Base-by-base conservation (phyloP, 2,329 filamentous ascomycete species). In the Parasarocladium wereldwijsianum region DNA sequence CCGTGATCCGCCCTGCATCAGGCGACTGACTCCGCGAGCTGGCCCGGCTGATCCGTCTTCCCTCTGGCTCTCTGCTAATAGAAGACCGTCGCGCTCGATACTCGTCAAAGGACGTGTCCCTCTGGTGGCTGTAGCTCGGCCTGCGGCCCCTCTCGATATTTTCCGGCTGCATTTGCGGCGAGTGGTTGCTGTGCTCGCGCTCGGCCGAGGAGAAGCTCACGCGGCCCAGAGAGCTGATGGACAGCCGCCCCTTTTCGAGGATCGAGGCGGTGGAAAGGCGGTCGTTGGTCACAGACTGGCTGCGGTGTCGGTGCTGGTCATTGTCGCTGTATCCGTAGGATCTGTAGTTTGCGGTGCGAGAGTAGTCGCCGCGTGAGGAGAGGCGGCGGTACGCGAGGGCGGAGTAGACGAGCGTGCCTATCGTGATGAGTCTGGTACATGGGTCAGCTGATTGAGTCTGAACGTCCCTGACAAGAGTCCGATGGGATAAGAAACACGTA, bases 281-380 rank as follows among this genome's bases (percentile, higher is more conserved):
- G 24, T 42, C 41, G 12, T n/a, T n/a, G n/a, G n/a, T n/a, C n/a
- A n/a, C n/a, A n/a, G n/a, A n/a, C n/a, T n/a, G n/a, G n/a, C n/a
- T n/a, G n/a, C n/a, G n/a, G n/a, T 29, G 40, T 22, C 47, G 42
- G n/a, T 39, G 38, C 15, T 51, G 41, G 12, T 45, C 15, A 17
- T 38, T 42, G 34, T 55, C 50, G 38, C 43, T 49, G 47, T 57
- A 66, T 24, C 62, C 61, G 40, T 56, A 66, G 11, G 52, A 46
- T 38, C 66, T 66, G 35, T 60, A 50, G 45, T 67, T 64, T 35
- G 54, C 48, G 7, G 64, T 57, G 22, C 63, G 52, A 35, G 58
- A 49, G 38, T 69, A 64, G 38, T 65, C 58, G 39, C 70, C 61
- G 41, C 64, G 62, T 17, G 51, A 43, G 13, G 58, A 46, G 9